Evolutionary conservation across 2,329 filamentous ascomycete species (phyloP), one percentile per base, ranked within the genome.

Genomic region (Hypoxylon sp.): DNA sequence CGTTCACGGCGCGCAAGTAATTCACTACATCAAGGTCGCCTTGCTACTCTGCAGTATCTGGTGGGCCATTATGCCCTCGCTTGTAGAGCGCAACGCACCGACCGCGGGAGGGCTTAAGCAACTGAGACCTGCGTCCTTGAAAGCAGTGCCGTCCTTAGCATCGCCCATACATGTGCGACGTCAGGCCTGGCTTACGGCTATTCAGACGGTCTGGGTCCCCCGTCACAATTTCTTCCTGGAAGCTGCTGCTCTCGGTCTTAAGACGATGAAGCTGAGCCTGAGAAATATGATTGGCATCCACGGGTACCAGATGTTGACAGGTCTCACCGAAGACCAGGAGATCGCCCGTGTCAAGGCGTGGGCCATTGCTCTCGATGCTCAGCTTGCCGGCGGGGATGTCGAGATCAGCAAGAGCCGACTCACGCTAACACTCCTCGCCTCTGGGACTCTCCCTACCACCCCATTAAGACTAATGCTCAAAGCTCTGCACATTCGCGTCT

Each of bases 201-300:
- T 97, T 57, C 93, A 97, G 75, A 94, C 90, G 3, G 91, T 97
- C 20, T 96, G 92, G 85, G 90, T 97, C 11, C 94, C 94, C 9
- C 86, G 88, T 17, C 91, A 96, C 73, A 91, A 89, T 65, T 93
- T 96, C 72, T 83, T 94, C 65, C 85, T 96, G 2, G 94, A 97
- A 73, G 89, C 91, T 52, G 87, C 90, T 13, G 93, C 92, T 2
- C 81, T 97, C 20, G 81, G 87, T 5, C 79, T 92, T 37, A 95
- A 97, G 78, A 91, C 88, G 51, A 75, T 90, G 53, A 96, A 96
- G 74, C 88, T 96, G 48, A 90, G 90, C 67, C 73, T 92, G 49
- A 86, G 91, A 41, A 92, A 92, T 64, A 73, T 90, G 0, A 85
- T 97, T 60, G 93, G 94, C 33, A 83, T 87, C 65, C 83, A 88